These are phyloP conservation scores for Trichocladium uniseriatum DNA, from an alignment of 495 filamentous ascomycete genomes.

Conservation along the genomic window DNA sequence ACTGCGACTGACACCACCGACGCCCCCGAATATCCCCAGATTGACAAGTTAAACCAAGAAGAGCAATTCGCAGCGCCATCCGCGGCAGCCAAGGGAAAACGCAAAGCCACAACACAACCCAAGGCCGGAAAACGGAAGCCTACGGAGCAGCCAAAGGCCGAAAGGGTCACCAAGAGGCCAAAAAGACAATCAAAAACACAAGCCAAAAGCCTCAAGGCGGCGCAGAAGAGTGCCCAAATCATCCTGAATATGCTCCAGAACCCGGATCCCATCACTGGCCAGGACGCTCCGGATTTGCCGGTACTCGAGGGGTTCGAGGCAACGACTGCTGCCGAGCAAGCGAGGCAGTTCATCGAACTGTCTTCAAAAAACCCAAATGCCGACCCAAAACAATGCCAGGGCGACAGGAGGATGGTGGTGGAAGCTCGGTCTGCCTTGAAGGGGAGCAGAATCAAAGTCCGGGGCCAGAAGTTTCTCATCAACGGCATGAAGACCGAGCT, in stretches of 20 bases:
- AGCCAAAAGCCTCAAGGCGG: background rate
- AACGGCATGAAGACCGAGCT: conserved; percentile 20
- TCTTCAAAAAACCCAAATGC: background rate
- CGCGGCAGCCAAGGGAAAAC: no score
- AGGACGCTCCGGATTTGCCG: background rate
- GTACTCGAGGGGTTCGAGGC: background rate
- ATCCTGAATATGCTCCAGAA: background rate
- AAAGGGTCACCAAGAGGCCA: no score
- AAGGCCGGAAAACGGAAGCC: no score
- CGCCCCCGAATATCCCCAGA: no score
- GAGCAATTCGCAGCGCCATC: no score
- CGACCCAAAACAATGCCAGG: background rate
- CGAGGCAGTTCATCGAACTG: background rate
- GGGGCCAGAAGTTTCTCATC: conserved; percentile 7
- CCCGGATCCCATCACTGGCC: background rate
- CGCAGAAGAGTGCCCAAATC: background rate
- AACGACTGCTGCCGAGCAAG: background rate
- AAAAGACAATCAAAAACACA: background rate
- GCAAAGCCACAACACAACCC: no score
- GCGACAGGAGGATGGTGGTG: background rate
- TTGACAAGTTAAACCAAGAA: no score
- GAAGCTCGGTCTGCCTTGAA: background rate
- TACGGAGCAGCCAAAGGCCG: no score
- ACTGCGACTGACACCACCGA: no score
- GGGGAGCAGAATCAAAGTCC: background rate